Percentiles rank a stretch among this genome's conserved stretches.
Conservation (phyloP, 805 yeast species). For the Hanseniaspora guilliermondii region DNA sequence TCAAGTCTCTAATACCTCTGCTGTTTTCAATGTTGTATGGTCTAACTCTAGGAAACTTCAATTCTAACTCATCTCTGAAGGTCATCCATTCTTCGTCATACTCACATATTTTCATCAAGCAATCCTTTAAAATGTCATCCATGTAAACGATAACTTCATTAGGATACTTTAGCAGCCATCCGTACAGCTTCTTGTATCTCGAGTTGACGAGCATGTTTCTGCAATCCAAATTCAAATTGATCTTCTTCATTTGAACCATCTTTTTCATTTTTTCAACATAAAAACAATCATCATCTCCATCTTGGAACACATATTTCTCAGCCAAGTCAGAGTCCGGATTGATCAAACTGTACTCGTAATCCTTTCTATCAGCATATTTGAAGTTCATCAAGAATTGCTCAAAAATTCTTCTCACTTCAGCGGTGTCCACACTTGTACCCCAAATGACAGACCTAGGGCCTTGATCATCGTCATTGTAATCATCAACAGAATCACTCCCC, state of each 20-base stretch:
- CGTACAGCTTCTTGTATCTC: conserved; percentile 63
- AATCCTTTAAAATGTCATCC: conserved; percentile 91
- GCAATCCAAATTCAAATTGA: conserved; percentile 76
- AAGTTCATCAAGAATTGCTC: conserved; percentile 74
- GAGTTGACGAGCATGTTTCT: conserved; percentile 65
- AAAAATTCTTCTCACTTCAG: conserved; percentile 70
- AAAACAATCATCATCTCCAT: conserved; percentile 50
- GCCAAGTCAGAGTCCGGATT: conserved; percentile 31
- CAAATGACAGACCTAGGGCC: conserved; percentile 88
- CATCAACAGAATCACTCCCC: conserved; percentile 12
- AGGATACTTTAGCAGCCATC: conserved; percentile 82
- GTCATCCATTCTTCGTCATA: conserved; percentile 39
- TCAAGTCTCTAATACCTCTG: conserved; percentile 80
- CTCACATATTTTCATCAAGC: conserved; percentile 60
- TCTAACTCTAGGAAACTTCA: conserved; percentile 71
- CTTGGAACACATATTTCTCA: not conserved
- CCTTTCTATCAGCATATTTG: conserved; percentile 60
- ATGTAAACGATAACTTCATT: conserved; percentile 94
- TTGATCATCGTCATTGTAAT: not conserved
- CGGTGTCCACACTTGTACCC: conserved; percentile 95
- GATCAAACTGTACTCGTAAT: conserved; percentile 29
- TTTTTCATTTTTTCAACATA: conserved; percentile 62
- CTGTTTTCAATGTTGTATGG: conserved; percentile 69
- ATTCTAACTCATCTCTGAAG: conserved; percentile 55
- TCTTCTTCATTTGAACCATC: conserved; percentile 66